phyloP scores from a whole-genome alignment of 2,329 filamentous ascomycete genomes.

The Pestalotiopsis sp. region DNA sequence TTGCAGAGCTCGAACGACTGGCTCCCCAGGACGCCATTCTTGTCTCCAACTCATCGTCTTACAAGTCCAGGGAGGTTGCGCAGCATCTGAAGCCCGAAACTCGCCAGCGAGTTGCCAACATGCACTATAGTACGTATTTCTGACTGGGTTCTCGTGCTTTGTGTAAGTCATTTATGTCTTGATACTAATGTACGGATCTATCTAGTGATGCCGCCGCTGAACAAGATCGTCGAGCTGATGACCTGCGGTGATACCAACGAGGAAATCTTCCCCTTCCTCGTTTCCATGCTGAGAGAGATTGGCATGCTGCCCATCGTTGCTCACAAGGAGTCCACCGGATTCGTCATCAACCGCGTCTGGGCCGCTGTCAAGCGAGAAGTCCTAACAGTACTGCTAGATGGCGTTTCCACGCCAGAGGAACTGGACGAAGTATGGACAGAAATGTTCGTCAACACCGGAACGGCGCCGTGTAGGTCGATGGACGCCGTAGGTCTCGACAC shows the following conservation, averaged over 20 bases:
- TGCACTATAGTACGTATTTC: slow-evolving; percentile 28
- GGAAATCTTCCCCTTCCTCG: slow-evolving; percentile 31
- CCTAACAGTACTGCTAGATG: slow-evolving; percentile 32
- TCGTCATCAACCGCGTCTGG: slow-evolving; percentile 39
- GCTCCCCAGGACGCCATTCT: slow-evolving; percentile 31
- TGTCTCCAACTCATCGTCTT: slow-evolving; percentile 33
- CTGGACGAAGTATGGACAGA: slow-evolving; percentile 33
- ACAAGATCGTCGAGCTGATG: slow-evolving; percentile 37
- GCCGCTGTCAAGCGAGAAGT: slow-evolving; percentile 37
- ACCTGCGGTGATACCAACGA: slow-evolving; percentile 31
- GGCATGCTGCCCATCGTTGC: slow-evolving; percentile 29
- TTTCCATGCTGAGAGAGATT: slow-evolving; percentile 27
- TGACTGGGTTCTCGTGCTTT: background rate
- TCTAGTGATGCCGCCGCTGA: slow-evolving; percentile 31
- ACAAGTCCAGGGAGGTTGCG: slow-evolving; percentile 30
- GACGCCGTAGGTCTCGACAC: slow-evolving; percentile 36
- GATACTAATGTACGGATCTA: background rate
- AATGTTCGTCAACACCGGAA: slow-evolving; percentile 30
- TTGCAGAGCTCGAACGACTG: slow-evolving; percentile 29
- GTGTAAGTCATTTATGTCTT: background rate
- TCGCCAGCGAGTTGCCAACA: slow-evolving; percentile 33
- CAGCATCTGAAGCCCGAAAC: slow-evolving; percentile 19
- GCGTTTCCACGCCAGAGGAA: slow-evolving; percentile 32
- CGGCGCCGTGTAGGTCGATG: slow-evolving; percentile 35
- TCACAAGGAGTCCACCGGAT: slow-evolving; percentile 32